Percentiles rank a stretch among this genome's conserved stretches.
Conservation (phyloP, 352 stramenopile species). For the Pythium apleroticum region DNA sequence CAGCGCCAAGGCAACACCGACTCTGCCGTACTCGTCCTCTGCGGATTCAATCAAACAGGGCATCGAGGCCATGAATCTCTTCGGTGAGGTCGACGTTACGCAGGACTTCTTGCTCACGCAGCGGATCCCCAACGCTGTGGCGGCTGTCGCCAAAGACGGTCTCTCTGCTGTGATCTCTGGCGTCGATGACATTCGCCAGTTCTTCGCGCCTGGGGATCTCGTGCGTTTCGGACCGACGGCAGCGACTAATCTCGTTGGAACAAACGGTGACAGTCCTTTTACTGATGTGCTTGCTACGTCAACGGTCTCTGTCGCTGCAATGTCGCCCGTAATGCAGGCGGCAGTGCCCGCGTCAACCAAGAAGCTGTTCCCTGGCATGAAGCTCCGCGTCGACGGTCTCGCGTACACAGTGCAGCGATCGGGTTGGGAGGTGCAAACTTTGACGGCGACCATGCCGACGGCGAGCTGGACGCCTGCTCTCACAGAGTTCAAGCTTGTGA, state of each 20-base stretch:
- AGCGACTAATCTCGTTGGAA: slow-evolving; percentile 44
- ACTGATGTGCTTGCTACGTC: slow-evolving; percentile 50
- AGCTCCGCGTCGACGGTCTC: slow-evolving; percentile 87
- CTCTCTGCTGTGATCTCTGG: slow-evolving; percentile 42
- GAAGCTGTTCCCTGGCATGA: slow-evolving; percentile 75
- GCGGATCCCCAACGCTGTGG: slow-evolving; percentile 51
- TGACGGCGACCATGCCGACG: slow-evolving; percentile 43
- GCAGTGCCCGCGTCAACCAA: slow-evolving; percentile 34
- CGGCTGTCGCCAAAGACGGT: slow-evolving; percentile 56
- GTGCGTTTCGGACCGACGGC: slow-evolving; percentile 59
- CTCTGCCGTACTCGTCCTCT: slow-evolving; percentile 56
- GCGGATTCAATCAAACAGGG: slow-evolving; percentile 62
- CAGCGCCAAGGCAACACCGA: slow-evolving; percentile 37
- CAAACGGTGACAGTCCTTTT: slow-evolving; percentile 67
- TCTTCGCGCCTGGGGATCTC: slow-evolving; percentile 55
- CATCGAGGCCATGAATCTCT: slow-evolving; percentile 76
- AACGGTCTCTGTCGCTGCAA: slow-evolving; percentile 36
- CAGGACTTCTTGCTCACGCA: slow-evolving; percentile 52
- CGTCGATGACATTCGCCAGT: slow-evolving; percentile 63
- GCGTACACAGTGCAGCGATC: slow-evolving; percentile 86
- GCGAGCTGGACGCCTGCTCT: slow-evolving; percentile 27
- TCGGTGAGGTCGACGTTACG: slow-evolving; percentile 71
- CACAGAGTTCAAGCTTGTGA: slow-evolving; percentile 41
- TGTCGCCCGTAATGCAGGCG: slow-evolving; percentile 52
- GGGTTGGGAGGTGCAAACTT: slow-evolving; percentile 89